phyloP scores from a whole-genome alignment of 2,329 filamentous ascomycete species.

The Monosporascus sp. region DNA sequence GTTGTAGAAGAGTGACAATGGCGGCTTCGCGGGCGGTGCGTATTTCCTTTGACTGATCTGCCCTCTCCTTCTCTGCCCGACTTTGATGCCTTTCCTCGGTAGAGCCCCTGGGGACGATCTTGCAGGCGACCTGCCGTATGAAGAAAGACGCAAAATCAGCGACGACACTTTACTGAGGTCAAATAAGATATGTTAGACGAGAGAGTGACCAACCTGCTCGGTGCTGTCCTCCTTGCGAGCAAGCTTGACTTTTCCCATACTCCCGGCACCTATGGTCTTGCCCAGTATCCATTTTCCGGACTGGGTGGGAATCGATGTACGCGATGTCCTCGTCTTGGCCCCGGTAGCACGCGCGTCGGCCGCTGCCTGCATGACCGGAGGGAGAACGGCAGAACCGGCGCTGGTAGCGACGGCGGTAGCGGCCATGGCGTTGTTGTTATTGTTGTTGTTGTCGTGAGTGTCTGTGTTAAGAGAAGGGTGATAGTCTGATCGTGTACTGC shows the following conservation, averaged over 20 bases:
- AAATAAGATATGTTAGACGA: conserved; percentile 4
- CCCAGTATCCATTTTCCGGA: conserved; percentile 92
- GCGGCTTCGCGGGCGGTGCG: conserved; percentile 91
- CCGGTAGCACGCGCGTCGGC: conserved; percentile 43
- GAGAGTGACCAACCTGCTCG: conserved; percentile 65
- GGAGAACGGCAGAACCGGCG: conserved; percentile 45
- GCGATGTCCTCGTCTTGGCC: conserved; percentile 49
- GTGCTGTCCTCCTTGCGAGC: conserved; percentile 84
- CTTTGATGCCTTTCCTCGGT: conserved; percentile 76
- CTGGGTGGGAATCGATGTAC: conserved; percentile 82
- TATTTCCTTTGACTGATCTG: conserved; percentile 94
- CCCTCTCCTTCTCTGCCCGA: conserved; percentile 73
- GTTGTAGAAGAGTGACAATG: conserved; percentile 89
- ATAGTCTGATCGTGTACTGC: conserved; percentile 44
- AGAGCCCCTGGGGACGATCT: conserved; percentile 89
- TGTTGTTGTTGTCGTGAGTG: conserved; percentile 24
- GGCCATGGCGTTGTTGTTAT: conserved; percentile 40
- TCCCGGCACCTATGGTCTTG: conserved; percentile 95
- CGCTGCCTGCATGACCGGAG: conserved; percentile 38
- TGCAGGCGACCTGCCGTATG: conserved; percentile 75
- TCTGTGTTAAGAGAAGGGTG: conserved; percentile 5
- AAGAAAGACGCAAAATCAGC: not conserved
- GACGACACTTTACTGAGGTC: not conserved
- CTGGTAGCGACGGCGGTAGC: conserved; percentile 47
- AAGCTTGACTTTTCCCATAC: conserved; percentile 98